Percentiles rank a stretch among this genome's conserved stretches.
Evolutionary conservation across 1,139 yeast species (phyloP).

Genomic region (Nematodospora anomalae): DNA sequence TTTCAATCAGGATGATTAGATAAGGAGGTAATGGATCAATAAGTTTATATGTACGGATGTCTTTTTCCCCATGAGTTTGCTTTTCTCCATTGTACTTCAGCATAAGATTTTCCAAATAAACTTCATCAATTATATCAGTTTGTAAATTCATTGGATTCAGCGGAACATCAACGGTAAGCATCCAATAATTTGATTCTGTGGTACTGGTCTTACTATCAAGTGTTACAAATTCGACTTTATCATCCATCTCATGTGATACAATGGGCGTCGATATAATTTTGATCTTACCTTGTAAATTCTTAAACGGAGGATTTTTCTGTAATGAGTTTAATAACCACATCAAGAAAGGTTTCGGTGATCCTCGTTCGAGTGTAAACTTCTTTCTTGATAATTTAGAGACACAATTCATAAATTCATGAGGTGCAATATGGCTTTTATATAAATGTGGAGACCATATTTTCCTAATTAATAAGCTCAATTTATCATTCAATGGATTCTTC

Average conservation of each 20-base stretch:
- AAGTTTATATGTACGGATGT: constrained; percentile 34
- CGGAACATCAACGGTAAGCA: constrained; percentile 60
- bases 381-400: constrained; percentile 44
- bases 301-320: constrained; percentile 2
- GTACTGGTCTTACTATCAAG: constrained; percentile 17
- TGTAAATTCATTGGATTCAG: constrained; percentile 48
- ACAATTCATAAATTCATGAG: constrained; percentile 60
- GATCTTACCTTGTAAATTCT: constrained; percentile 55
- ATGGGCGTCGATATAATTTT: constrained; percentile 28
- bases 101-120: constrained; percentile 47
- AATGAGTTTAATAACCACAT: constrained; percentile 49
- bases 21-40: constrained; percentile 50
- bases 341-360: constrained; percentile 52
- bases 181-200: constrained; percentile 51
- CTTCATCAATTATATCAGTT: constrained; percentile 51
- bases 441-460: constrained; percentile 65
- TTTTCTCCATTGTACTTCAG: constrained; percentile 41
- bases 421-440: constrained; percentile 63
- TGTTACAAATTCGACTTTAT: constrained; percentile 23
- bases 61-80: constrained; percentile 19
- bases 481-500: constrained; percentile 27
- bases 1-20: constrained; percentile 56
- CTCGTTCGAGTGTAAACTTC: constrained; percentile 29
- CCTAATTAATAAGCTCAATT: constrained; percentile 48
- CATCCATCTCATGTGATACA: constrained; percentile 18